phyloP scores from a whole-genome alignment of 805 yeast species.

The Saccharomycopsis selenospora region DNA sequence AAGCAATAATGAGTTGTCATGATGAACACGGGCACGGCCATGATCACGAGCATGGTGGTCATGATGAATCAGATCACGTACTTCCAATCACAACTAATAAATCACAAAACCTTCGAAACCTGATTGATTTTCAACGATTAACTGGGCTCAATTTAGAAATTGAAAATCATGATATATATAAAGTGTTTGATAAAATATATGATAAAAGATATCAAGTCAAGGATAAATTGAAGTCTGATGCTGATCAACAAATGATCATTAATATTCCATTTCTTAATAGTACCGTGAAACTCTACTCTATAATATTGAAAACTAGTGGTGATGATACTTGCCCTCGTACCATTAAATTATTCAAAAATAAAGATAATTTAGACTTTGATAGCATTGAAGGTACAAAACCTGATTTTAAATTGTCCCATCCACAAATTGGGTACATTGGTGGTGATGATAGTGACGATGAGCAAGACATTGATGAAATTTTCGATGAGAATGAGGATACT shows the following conservation, averaged over 20 bases:
- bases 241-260: slow-evolving; percentile 69
- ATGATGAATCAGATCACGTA: slow-evolving; percentile 29
- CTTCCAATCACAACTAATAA: slow-evolving; percentile 67
- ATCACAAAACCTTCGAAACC: slow-evolving; percentile 57
- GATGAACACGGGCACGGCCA: slow-evolving; percentile 34
- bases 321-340: slow-evolving; percentile 56
- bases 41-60: too few species aligned
- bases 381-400: slow-evolving; percentile 43
- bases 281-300: slow-evolving; percentile 63
- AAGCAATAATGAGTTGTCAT: slow-evolving; percentile 28
- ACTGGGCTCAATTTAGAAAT: slow-evolving; percentile 57
- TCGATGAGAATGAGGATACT: slow-evolving; percentile 33
- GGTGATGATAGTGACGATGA: slow-evolving; percentile 35
- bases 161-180: slow-evolving; percentile 39
- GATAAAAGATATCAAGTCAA: slow-evolving; percentile 41
- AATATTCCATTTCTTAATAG: slow-evolving; percentile 70
- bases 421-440: slow-evolving; percentile 46
- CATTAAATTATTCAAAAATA: slow-evolving; percentile 68
- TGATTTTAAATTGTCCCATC: slow-evolving; percentile 51
- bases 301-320: slow-evolving; percentile 61
- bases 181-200: slow-evolving; percentile 46
- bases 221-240: slow-evolving; percentile 50
- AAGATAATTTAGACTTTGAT: slow-evolving; percentile 64
- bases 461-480: too few species aligned
- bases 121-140: slow-evolving; percentile 54